phyloP scores from a whole-genome alignment of 441 rosid species.

The Lepidium campestre region DNA sequence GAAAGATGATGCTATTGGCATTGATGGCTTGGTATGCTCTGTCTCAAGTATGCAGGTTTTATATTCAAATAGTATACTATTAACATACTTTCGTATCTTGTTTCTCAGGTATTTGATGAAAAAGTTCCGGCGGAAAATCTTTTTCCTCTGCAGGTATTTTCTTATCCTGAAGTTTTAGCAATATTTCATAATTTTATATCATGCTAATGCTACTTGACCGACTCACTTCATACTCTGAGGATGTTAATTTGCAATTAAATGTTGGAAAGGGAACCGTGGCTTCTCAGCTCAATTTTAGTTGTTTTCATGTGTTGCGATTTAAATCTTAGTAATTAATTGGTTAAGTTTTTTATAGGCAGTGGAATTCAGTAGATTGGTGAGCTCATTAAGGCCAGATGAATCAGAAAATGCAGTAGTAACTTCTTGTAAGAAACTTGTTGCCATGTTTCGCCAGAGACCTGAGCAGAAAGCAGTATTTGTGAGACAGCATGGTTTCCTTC shows the following conservation, averaged over 20 bases:
- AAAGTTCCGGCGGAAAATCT: constrained; percentile 78
- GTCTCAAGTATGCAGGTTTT: constrained; percentile 8
- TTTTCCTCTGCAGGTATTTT: constrained; percentile 82
- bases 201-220: neutral
- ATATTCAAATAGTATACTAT: neutral
- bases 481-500: constrained; percentile 90
- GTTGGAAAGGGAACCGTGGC: neutral
- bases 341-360: constrained; percentile 51
- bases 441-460: constrained; percentile 83
- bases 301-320: neutral
- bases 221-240: neutral
- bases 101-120: constrained; percentile 78
- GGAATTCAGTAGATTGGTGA: constrained; percentile 86
- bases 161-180: neutral
- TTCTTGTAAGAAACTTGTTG: constrained; percentile 76
- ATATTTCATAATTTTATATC: neutral
- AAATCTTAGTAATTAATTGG: constrained; percentile 10
- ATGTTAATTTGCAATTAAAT: neutral
- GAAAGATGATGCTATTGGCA: constrained; percentile 90
- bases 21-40: constrained; percentile 85
- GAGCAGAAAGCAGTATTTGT: constrained; percentile 85
- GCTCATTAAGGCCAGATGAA: constrained; percentile 67
- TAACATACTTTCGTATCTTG: constrained; percentile 6
- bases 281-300: constrained; percentile 1
- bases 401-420: constrained; percentile 85